These are phyloP conservation scores for Thelephora terrestris DNA, from an alignment of 1,284 basidiomycete species.

Conservation along the genomic window DNA sequence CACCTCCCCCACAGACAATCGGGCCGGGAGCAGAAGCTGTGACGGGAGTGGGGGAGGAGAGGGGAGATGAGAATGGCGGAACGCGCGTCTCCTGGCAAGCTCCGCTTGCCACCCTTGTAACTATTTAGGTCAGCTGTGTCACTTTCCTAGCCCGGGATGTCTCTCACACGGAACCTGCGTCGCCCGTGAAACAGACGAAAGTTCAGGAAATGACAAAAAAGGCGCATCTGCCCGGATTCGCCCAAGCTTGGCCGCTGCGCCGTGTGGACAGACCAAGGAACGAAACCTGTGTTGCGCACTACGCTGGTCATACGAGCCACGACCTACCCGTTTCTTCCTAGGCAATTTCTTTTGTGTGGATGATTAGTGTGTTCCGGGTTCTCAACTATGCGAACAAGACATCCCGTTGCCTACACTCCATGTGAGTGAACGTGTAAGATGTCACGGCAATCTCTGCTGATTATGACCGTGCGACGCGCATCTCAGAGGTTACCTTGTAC, in stretches of 20 bases:
- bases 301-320: too few species aligned
- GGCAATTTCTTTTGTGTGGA: too few species aligned
- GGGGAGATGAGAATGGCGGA: constrained; percentile 33
- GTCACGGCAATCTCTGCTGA: too few species aligned
- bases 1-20: constrained; percentile 48
- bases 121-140: background rate
- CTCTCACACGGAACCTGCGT: constrained; percentile 4
- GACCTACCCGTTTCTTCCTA: too few species aligned
- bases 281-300: background rate
- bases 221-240: constrained; percentile 1
- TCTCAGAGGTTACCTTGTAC: too few species aligned
- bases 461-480: too few species aligned
- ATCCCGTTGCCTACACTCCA: too few species aligned
- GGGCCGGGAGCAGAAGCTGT: constrained; percentile 60
- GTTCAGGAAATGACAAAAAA: constrained; percentile 4
- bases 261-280: constrained; percentile 6
- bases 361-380: too few species aligned
- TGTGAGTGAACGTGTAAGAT: too few species aligned
- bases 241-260: constrained; percentile 1
- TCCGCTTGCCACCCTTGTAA: background rate
- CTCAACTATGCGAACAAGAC: too few species aligned
- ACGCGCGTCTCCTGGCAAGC: constrained; percentile 39
- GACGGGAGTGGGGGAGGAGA: constrained; percentile 61
- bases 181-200: constrained; percentile 4
- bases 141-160: background rate